phyloP scores from a whole-genome alignment of 2,329 filamentous ascomycete genomes.

The Triangularia verruculosa region DNA sequence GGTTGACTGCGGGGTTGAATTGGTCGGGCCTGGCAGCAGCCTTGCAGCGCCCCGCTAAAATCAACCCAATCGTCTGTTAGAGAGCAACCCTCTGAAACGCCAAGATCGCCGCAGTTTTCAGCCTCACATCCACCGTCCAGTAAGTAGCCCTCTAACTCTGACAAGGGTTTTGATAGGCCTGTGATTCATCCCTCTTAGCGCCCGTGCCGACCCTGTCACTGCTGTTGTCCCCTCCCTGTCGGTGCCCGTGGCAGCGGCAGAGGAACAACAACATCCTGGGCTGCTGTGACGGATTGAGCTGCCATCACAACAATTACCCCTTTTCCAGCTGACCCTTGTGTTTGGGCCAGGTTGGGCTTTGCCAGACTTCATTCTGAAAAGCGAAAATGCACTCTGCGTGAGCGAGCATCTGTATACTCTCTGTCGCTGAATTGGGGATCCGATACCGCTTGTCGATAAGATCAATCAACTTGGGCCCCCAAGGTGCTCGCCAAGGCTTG shows the following conservation, averaged over 20 bases:
- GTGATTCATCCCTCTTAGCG: conserved; percentile 14
- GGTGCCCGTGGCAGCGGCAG: conserved; percentile 19
- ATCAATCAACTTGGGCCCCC: neutral
- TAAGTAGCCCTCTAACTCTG: neutral
- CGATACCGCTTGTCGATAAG: neutral
- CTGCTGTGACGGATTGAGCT: conserved; percentile 10
- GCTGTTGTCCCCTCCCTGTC: neutral
- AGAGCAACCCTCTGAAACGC: neutral
- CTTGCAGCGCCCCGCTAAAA: neutral
- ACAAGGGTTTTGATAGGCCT: neutral
- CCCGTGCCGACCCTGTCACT: conserved; percentile 17
- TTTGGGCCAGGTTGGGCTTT: neutral
- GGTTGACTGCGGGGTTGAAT: conserved; percentile 22
- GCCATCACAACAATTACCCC: conserved; percentile 7
- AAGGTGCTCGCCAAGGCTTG: neutral
- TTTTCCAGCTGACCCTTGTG: neutral
- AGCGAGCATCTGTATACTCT: neutral
- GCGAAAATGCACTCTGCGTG: neutral
- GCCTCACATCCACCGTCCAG: neutral
- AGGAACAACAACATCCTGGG: conserved; percentile 10
- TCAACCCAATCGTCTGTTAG: conserved; percentile 1
- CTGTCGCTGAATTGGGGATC: neutral
- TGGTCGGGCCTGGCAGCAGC: neutral
- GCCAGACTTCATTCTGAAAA: neutral
- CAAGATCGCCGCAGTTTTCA: neutral